These are phyloP conservation scores for Zygoascus biomembranicola DNA, from an alignment of 805 yeast species.

Conservation along the genomic window DNA sequence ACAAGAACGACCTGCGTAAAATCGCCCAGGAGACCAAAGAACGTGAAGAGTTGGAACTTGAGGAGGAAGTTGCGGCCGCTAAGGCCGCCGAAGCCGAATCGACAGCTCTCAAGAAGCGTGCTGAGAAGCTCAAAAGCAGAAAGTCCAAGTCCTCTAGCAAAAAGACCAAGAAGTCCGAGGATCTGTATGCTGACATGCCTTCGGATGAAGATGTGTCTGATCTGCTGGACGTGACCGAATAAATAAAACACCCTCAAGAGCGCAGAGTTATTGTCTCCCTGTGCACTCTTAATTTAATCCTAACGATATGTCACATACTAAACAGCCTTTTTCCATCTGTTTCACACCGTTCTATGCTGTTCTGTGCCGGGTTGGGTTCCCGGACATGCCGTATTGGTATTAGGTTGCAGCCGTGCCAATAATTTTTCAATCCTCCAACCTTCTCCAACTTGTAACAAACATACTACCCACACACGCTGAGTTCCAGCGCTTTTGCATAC, in stretches of 20 bases:
- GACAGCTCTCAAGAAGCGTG: background rate
- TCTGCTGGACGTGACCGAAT: slow-evolving; percentile 15
- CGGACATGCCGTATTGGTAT: background rate
- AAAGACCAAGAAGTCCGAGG: slow-evolving; percentile 6
- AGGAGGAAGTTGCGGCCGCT: slow-evolving; percentile 15
- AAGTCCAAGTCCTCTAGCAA: slow-evolving; percentile 5
- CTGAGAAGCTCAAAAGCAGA: slow-evolving; percentile 2
- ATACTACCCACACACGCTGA: too few relatives aligned
- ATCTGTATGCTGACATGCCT: slow-evolving; percentile 20
- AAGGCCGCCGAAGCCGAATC: slow-evolving; percentile 6
- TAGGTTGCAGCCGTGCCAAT: background rate
- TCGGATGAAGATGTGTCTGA: slow-evolving; percentile 30
- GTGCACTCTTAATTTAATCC: too few relatives aligned
- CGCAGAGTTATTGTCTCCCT: too few relatives aligned
- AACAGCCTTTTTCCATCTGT: too few relatives aligned
- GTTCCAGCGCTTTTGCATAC: too few relatives aligned
- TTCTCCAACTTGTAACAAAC: too few relatives aligned
- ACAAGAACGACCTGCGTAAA: slow-evolving; percentile 2
- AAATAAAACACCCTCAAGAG: too few relatives aligned
- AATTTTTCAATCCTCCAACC: background rate
- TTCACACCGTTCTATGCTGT: too few relatives aligned
- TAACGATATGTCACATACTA: too few relatives aligned
- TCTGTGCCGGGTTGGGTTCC: background rate
- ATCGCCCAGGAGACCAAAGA: background rate
- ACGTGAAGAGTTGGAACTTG: slow-evolving; percentile 18